Base-by-base conservation (phyloP, 169 alveolate species). In the Cryptosporidium bovis region DNA sequence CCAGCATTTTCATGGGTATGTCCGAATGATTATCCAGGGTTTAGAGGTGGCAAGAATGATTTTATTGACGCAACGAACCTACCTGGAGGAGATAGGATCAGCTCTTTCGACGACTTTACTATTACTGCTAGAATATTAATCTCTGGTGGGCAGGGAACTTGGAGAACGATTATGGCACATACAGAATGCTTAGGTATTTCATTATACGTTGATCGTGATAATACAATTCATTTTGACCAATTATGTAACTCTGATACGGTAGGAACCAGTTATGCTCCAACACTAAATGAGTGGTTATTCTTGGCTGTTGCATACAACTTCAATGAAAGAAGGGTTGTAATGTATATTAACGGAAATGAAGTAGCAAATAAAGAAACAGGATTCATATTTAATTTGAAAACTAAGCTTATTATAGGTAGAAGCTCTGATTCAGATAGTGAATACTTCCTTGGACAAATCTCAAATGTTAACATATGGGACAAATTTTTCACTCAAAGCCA, bases 31-130 rank as follows among this genome's bases (percentile, higher is more conserved):
- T 90, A 50, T 82, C 64, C 91, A 68, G 93, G 93, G 1, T 91
- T 91, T 53, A 66, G 92, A 51, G 93, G 93, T 3, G 82, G 90
- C 13, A 29, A 82, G 29, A 84, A 82, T 65, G 94, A 91, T 51
- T 91, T 24, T 65, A 91, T 91, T 20, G 94, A 91, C n/a, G 69
- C 89, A 51, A 68, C 77, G 2, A 71, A 77, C 40, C 36, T 90
- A 48, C 94, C 94, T 18, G 92, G 92, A 10, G 93, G 92, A 4
- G 82, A 68, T 27, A 71, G 71, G 10, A 51, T 91, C 10, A 31
- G 82, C 18, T 83, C 92, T 15, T 71, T 91, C 34, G 71, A 62
- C 20, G 94, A 91, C 55, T 91, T 91, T 56, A 90, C 91, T 4
- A n/a, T 90, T 18, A 77, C 93, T n/a, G 71, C 87, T 7, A 66